A percentile compares a stretch with the other conserved stretches of the same genome.
Evolutionary conservation across 1,284 basidiomycete genomes (phyloP).

Genomic region (Fomes fomentarius): DNA sequence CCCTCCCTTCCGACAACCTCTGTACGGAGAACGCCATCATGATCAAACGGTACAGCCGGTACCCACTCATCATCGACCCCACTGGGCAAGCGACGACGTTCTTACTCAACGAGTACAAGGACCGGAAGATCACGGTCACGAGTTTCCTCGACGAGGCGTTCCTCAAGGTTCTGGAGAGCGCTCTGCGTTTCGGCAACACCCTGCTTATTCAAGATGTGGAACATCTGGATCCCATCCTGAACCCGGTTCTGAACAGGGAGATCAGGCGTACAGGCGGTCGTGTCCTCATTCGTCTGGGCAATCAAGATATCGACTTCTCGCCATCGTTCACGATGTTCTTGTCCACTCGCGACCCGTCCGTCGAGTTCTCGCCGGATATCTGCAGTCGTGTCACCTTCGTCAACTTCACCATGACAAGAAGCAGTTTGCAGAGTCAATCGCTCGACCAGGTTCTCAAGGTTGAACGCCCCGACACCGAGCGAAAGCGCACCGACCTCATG

Average conservation of each 20-base stretch:
- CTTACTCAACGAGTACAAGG: slow-evolving; percentile 93
- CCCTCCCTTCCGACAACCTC: slow-evolving; percentile 92
- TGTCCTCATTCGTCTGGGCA: slow-evolving; percentile 97
- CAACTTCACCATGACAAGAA: slow-evolving; percentile 99
- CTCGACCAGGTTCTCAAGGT: slow-evolving; percentile 97
- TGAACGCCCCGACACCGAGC: slow-evolving; percentile 96
- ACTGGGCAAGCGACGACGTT: slow-evolving; percentile 98
- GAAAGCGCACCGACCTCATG: slow-evolving; percentile 97
- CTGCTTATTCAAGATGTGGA: slow-evolving; percentile 98
- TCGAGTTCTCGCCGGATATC: slow-evolving; percentile 98
- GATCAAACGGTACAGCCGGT: slow-evolving; percentile 97
- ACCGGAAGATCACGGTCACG: slow-evolving; percentile 96
- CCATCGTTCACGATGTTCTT: slow-evolving; percentile 99
- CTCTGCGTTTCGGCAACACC: slow-evolving; percentile 98
- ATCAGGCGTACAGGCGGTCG: slow-evolving; percentile 95
- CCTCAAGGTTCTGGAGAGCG: slow-evolving; percentile 97
- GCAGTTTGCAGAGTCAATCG: slow-evolving; percentile 97
- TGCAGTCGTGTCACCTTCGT: slow-evolving; percentile 99
- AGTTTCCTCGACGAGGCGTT: slow-evolving; percentile 99
- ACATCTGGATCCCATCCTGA: slow-evolving; percentile 96
- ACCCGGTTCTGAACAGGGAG: slow-evolving; percentile 97
- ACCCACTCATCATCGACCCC: slow-evolving; percentile 97
- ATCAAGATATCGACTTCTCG: slow-evolving; percentile 99
- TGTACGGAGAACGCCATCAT: slow-evolving; percentile 99
- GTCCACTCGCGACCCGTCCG: slow-evolving; percentile 95